Conservation (phyloP, 192 early-diverging fungal species). For the Oehlia diaphana region DNA sequence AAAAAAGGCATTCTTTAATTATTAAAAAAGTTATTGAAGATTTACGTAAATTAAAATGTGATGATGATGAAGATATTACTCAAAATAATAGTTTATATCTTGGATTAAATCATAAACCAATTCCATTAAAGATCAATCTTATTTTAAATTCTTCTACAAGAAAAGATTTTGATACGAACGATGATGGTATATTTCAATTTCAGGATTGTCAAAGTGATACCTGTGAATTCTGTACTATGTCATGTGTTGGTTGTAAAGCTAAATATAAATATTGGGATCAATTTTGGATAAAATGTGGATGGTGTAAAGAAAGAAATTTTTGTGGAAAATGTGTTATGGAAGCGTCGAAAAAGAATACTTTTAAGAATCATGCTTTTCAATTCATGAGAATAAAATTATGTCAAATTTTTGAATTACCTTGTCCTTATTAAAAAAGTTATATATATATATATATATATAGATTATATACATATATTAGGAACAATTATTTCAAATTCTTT, state of each 20-base stretch:
- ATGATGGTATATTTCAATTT: constrained; percentile 15
- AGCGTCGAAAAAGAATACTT: not conserved
- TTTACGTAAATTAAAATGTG: not conserved
- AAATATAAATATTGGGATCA: constrained; percentile 26
- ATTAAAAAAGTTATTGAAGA: constrained; percentile 16
- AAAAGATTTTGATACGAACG: not conserved
- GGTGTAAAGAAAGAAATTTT: constrained; percentile 19
- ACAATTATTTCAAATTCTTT: too few species aligned
- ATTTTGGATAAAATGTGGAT: constrained; percentile 22
- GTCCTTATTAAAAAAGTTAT: not conserved
- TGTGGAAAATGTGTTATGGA: constrained; percentile 3
- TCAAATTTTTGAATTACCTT: constrained; percentile 16
- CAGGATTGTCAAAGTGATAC: not conserved
- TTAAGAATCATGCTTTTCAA: not conserved
- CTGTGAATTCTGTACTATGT: not conserved
- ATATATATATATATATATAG: not conserved
- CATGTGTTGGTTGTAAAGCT: not conserved
- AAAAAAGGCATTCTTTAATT: constrained; percentile 8
- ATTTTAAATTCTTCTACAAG: not conserved
- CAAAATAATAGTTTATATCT: not conserved
- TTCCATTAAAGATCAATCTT: not conserved
- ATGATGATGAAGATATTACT: not conserved
- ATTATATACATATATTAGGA: not conserved
- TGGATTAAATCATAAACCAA: not conserved
- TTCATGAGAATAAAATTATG: constrained; percentile 6